Evolutionary conservation across 805 yeast genomes (phyloP).

Genomic region (Myxozyma nipponensis): DNA sequence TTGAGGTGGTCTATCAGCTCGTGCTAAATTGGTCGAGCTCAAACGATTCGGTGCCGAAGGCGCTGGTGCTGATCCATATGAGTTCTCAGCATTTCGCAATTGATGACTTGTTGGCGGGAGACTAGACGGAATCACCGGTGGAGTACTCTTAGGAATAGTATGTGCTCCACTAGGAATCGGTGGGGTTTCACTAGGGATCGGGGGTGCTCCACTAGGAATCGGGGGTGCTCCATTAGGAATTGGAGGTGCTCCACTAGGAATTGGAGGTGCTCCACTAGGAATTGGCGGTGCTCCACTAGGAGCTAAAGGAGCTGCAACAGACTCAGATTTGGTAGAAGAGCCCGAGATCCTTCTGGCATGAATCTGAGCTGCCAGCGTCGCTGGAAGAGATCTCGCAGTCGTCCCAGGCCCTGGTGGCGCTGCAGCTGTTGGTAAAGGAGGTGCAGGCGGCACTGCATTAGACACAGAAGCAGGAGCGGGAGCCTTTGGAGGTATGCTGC

Average conservation of each 20-base stretch:
- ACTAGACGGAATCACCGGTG: background rate
- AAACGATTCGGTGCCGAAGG: constrained; percentile 28
- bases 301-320: constrained; percentile 27
- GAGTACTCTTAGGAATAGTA: background rate
- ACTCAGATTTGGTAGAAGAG: constrained; percentile 18
- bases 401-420: constrained; percentile 3
- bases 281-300: constrained; percentile 3
- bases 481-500: too few species aligned
- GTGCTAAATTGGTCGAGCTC: too few species aligned
- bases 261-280: background rate
- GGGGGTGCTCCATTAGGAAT: background rate
- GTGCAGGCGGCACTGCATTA: background rate
- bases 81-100: constrained; percentile 6
- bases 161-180: background rate
- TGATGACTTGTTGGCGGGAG: background rate
- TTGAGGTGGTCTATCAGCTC: constrained; percentile 19
- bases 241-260: background rate
- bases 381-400: background rate
- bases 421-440: background rate
- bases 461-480: too few species aligned
- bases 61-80: constrained; percentile 28
- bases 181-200: background rate
- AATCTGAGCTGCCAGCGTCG: background rate
- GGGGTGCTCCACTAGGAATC: background rate
- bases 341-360: background rate